A percentile compares a stretch with the other conserved stretches of the same genome.
Evolutionary conservation across 495 filamentous ascomycete genomes (phyloP).

Genomic region (Patellaria atrata): DNA sequence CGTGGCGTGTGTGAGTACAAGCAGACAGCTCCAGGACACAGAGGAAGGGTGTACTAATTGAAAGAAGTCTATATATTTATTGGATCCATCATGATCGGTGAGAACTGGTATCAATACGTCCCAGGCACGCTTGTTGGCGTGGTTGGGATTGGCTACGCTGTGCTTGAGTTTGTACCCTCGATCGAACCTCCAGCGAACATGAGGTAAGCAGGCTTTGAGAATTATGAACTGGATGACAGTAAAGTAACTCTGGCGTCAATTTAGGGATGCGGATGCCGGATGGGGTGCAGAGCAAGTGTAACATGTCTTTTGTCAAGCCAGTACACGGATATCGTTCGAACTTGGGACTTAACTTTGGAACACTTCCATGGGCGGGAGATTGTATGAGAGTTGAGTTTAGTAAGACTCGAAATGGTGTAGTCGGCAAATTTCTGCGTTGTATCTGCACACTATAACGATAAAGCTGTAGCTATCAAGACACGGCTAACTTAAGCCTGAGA

Average conservation of each 20-base stretch:
- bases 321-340: too few relatives aligned
- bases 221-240: neutral
- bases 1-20: slow-evolving; percentile 74
- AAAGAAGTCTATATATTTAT: slow-evolving; percentile 85
- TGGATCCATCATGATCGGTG: slow-evolving; percentile 66
- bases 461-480: too few relatives aligned
- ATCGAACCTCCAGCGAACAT: slow-evolving; percentile 98
- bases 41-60: slow-evolving; percentile 16
- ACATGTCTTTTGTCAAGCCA: too few relatives aligned
- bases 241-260: neutral
- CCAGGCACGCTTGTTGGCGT: slow-evolving; percentile 26
- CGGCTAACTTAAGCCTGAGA: too few relatives aligned
- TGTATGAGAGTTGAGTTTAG: too few relatives aligned
- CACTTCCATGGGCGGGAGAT: too few relatives aligned
- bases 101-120: slow-evolving; percentile 27
- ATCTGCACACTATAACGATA: too few relatives aligned
- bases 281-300: slow-evolving; percentile 91
- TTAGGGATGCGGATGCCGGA: slow-evolving; percentile 58
- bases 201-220: slow-evolving; percentile 34
- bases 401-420: too few relatives aligned
- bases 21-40: neutral
- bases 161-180: slow-evolving; percentile 82
- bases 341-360: too few relatives aligned
- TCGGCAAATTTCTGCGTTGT: too few relatives aligned
- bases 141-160: slow-evolving; percentile 34